phyloP scores from a whole-genome alignment of 345 rosid species.

The Litchi chinensis region DNA sequence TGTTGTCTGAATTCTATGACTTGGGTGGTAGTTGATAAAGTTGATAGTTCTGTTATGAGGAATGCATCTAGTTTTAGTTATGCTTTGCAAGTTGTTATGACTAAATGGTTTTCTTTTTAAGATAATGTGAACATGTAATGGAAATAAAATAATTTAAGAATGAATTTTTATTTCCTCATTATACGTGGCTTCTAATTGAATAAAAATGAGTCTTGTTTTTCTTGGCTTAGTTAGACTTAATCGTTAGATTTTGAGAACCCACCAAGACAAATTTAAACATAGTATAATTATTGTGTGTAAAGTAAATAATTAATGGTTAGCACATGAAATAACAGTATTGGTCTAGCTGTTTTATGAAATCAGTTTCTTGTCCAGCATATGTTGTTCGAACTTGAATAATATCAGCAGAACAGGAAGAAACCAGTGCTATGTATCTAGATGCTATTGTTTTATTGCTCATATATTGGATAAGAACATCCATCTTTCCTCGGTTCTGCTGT shows the following conservation, averaged over 20 bases:
- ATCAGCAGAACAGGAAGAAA: not conserved
- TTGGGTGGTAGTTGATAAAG: not conserved
- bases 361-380: not conserved
- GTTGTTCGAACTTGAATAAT: not conserved
- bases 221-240: not conserved
- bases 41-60: not conserved
- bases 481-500: slow-evolving; percentile 1
- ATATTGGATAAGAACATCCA: not conserved
- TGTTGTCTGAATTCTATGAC: not conserved
- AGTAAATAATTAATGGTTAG: not conserved
- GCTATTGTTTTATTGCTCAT: not conserved
- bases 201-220: not conserved
- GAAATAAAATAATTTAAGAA: not conserved
- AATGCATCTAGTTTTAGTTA: slow-evolving; percentile 6
- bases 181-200: not conserved
- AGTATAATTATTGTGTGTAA: not conserved
- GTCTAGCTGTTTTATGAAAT: not conserved
- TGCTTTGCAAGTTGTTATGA: not conserved
- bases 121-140: not conserved
- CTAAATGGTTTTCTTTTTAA: not conserved
- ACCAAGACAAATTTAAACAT: too few species aligned
- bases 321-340: not conserved
- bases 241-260: not conserved
- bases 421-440: not conserved
- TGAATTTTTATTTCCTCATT: not conserved